Evolutionary conservation across 495 filamentous ascomycete species (phyloP), one percentile per base, ranked within the genome.

Genomic region (Cladorrhinum samala): DNA sequence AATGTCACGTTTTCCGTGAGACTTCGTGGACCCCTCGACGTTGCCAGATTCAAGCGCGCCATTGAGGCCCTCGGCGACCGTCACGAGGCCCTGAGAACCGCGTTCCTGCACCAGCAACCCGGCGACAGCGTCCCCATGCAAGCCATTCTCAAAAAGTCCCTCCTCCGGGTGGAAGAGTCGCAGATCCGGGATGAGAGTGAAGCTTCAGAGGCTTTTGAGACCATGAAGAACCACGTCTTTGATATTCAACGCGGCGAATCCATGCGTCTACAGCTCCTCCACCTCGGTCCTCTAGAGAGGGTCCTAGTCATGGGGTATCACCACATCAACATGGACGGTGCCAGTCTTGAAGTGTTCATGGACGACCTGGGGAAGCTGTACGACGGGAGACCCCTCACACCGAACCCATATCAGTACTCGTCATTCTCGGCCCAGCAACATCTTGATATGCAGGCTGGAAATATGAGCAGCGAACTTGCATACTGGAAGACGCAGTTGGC

Each of bases 51-150:
- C 9, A 38, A 62, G 1, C 41, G 49, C 11, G 75, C 76, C 1
- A 39, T 75, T 1, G 19, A 58, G 2, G n/a, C 43, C 2, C 59
- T 73, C 3, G 55, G 27, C 0, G 1, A 40, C 45, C 60, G 65
- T 6, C 75, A 79, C 49, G 73, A 77, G 54, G 53, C 70, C 0
- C 39, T 76, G 0, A 58, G 73, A 0, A 77, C 73, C 1, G 41
- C 33, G 20, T 40, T 49, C 46, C 13, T 49, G n/a, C 41, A 33
- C 16, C 36, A 33, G 36, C 37, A 37, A 54, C 64, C 30, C 11
- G 21, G 4, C 16, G 14, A 40, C n/a, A n/a, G n/a, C n/a, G n/a
- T n/a, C n/a, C n/a, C 9, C 18, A 16, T 4, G 9, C 23, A n/a
- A n/a, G n/a, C n/a, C n/a, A n/a, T n/a, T n/a, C n/a, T n/a, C n/a